Evolutionary conservation across 257 asterid species (phyloP).

Genomic region (Petunia axillaris): DNA sequence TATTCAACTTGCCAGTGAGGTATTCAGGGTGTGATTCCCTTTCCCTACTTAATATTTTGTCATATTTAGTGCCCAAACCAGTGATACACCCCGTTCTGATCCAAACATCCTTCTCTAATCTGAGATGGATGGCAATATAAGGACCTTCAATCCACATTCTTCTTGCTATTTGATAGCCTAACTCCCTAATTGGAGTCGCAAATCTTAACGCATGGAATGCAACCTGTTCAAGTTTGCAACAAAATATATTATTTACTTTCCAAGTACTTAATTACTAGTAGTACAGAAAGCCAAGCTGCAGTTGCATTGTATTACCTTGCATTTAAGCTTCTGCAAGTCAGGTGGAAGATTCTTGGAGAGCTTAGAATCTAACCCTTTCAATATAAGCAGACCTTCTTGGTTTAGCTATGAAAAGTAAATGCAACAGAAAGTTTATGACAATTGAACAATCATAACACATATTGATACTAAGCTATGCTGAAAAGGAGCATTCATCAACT

Average conservation of each 20-base stretch:
- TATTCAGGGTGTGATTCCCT: constrained; percentile 51
- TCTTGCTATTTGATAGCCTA: constrained; percentile 56
- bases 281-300: not conserved
- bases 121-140: constrained; percentile 56
- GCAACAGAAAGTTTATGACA: not conserved
- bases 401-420: constrained; percentile 41
- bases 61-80: constrained; percentile 57
- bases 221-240: constrained; percentile 37
- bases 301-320: constrained; percentile 44
- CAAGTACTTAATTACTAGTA: not conserved
- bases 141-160: constrained; percentile 81
- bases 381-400: constrained; percentile 60
- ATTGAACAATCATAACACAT: not conserved
- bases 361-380: constrained; percentile 66
- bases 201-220: constrained; percentile 69
- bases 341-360: constrained; percentile 67
- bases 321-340: constrained; percentile 69
- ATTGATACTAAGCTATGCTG: no score
- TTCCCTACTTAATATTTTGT: constrained; percentile 44
- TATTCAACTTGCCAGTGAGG: constrained; percentile 55
- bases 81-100: constrained; percentile 61
- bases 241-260: not conserved
- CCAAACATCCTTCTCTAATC: constrained; percentile 76
- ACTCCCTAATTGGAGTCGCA: constrained; percentile 49
- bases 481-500: no score